Conservation (phyloP, 768 basidiomycete genomes). For the Boletus tomentosulus region DNA sequence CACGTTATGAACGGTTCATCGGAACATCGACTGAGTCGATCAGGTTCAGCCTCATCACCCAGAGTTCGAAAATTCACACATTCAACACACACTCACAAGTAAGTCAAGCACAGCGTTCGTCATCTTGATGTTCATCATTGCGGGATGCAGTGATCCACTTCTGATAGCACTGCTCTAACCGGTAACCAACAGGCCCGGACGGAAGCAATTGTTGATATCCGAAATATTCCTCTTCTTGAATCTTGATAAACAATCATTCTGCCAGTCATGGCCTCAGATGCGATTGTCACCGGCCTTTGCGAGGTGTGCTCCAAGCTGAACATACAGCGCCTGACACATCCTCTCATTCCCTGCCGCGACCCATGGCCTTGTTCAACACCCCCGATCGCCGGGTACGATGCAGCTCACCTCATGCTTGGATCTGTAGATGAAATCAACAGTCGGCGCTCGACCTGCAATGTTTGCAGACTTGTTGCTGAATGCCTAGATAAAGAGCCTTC, state of each 20-base stretch:
- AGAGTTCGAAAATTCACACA: too few species aligned
- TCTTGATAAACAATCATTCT: neutral
- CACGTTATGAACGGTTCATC: too few species aligned
- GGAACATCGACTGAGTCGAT: too few species aligned
- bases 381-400: neutral
- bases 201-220: neutral
- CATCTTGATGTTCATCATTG: too few species aligned
- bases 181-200: neutral
- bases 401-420: constrained; percentile 2
- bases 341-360: neutral
- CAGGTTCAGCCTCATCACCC: too few species aligned
- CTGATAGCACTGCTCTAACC: too few species aligned
- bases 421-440: constrained; percentile 11
- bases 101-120: too few species aligned
- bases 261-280: neutral
- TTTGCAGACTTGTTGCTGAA: constrained; percentile 14
- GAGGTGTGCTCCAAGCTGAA: neutral
- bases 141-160: too few species aligned
- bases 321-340: neutral
- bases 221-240: neutral
- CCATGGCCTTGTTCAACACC: neutral
- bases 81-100: too few species aligned
- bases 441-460: constrained; percentile 7
- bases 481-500: constrained; percentile 8
- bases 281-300: neutral